Base-by-base conservation (phyloP, 2,329 filamentous ascomycete genomes). In the Ascochyta pisi region DNA sequence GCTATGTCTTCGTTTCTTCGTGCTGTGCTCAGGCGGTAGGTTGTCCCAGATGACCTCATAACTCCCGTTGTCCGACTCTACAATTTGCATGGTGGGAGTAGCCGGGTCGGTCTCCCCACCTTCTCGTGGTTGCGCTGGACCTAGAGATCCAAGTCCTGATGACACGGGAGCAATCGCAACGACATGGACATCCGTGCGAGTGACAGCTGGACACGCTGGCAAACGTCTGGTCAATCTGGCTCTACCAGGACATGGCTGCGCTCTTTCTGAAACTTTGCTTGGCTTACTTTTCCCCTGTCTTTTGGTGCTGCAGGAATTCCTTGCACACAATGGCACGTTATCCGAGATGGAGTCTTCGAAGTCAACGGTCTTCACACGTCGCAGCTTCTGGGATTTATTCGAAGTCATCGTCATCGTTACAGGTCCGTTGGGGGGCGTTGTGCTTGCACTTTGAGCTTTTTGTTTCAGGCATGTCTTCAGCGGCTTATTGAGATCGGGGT, bases 41-140 rank as follows among this genome's bases (percentile, higher is more conserved):
- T 73, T 65, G 19, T 72, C 66, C 71, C 72, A 74, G n/a, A 74
- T 47, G 1, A 74, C 57, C 45, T 70, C 66, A 42, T 73, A 73
- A 31, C 56, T 62, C 3, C 64, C 64, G 41, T 53, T 66, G 2
- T 57, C 60, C 1, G 73, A 70, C 33, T 75, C 66, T 3, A 71
- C 65, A 6, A 69, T 63, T 23, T 75, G 73, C 64, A 70, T 74
- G 2, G 67, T 74, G 0, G 72, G 68, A 3, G 67, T 74, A n/a
- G 62, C 62, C n/a, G 63, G 56, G 43, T 67, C 61, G 4, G 49
- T 3, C 8, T 42, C 15, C 15, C 49, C 34, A 7, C n/a, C 4
- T 1, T 22, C 3, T 5, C 6, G 41, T 24, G 26, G 40, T 12
- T 40, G 45, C 49, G 16, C 43, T 24, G 3, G 31, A 10, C 6